These are phyloP conservation scores for Xanthoconium stramineum DNA, from an alignment of 768 basidiomycete genomes.

Conservation along the genomic window DNA sequence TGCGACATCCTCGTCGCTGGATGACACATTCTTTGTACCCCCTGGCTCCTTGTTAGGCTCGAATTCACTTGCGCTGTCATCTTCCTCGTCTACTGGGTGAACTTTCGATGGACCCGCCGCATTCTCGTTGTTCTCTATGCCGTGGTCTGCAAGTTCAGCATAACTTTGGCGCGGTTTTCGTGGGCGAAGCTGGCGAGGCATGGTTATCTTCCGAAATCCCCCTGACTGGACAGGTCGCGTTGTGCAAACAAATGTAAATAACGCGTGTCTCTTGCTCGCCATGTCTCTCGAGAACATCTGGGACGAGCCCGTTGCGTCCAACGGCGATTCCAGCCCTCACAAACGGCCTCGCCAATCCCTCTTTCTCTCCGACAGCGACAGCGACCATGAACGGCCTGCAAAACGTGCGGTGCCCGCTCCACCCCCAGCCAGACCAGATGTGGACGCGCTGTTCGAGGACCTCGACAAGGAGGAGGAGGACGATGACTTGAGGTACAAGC, in stretches of 20 bases:
- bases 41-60: conserved; percentile 37
- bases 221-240: neutral
- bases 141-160: conserved; percentile 34
- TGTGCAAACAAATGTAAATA: conserved; percentile 26
- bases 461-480: conserved; percentile 49
- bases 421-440: conserved; percentile 24
- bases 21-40: conserved; percentile 30
- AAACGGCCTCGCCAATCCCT: conserved; percentile 42
- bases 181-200: conserved; percentile 56
- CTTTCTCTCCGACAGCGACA: conserved; percentile 51
- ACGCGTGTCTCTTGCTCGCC: conserved; percentile 18
- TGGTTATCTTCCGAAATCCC: conserved; percentile 17
- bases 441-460: conserved; percentile 44
- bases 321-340: conserved; percentile 4
- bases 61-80: conserved; percentile 55
- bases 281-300: conserved; percentile 56
- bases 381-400: conserved; percentile 38
- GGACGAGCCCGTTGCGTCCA: conserved; percentile 46
- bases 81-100: conserved; percentile 16
- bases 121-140: conserved; percentile 27
- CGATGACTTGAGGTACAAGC: conserved; percentile 40
- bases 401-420: conserved; percentile 22
- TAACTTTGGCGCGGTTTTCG: conserved; percentile 54
- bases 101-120: conserved; percentile 42
- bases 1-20: conserved; percentile 30